Percentiles rank a stretch among this genome's conserved stretches.
Evolutionary conservation across 1,284 basidiomycete species (phyloP).

Genomic region (Apiotrichum porosum): DNA sequence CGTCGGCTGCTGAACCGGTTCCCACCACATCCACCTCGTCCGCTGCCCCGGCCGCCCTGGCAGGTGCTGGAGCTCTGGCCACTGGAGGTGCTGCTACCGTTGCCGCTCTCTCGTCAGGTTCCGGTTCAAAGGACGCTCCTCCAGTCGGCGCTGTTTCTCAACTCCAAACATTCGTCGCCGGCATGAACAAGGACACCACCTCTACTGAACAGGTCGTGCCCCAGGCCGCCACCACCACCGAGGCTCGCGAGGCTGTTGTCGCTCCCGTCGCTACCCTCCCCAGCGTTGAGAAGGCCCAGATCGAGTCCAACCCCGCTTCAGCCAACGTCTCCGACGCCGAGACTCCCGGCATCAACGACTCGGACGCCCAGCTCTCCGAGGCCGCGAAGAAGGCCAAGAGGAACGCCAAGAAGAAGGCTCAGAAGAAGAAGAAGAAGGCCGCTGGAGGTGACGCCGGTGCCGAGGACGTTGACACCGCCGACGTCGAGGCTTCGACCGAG

Average conservation of each 20-base stretch:
- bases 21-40: too few relatives aligned
- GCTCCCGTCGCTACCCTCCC: not conserved
- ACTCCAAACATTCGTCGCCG: slow-evolving; percentile 35
- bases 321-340: slow-evolving; percentile 11
- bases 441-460: not conserved
- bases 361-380: not conserved
- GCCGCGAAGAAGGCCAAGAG: slow-evolving; percentile 1
- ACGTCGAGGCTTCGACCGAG: slow-evolving; percentile 14
- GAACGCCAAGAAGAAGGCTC: not conserved
- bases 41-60: not conserved
- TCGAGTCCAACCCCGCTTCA: slow-evolving; percentile 2
- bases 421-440: too few relatives aligned
- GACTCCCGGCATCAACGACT: not conserved
- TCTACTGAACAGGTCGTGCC: not conserved
- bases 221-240: slow-evolving; percentile 21
- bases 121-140: slow-evolving; percentile 6
- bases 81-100: not conserved
- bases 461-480: slow-evolving; percentile 13
- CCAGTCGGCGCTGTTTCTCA: slow-evolving; percentile 33
- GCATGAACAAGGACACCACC: slow-evolving; percentile 26
- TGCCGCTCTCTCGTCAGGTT: slow-evolving; percentile 1
- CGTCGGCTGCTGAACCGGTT: too few relatives aligned
- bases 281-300: not conserved
- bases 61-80: not conserved
- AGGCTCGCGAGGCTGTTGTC: slow-evolving; percentile 1